A percentile compares a stretch with the other conserved stretches of the same genome.
These are phyloP conservation scores for Podospora pseudopauciseta DNA, from an alignment of 495 filamentous ascomycete species.

Conservation along the genomic window DNA sequence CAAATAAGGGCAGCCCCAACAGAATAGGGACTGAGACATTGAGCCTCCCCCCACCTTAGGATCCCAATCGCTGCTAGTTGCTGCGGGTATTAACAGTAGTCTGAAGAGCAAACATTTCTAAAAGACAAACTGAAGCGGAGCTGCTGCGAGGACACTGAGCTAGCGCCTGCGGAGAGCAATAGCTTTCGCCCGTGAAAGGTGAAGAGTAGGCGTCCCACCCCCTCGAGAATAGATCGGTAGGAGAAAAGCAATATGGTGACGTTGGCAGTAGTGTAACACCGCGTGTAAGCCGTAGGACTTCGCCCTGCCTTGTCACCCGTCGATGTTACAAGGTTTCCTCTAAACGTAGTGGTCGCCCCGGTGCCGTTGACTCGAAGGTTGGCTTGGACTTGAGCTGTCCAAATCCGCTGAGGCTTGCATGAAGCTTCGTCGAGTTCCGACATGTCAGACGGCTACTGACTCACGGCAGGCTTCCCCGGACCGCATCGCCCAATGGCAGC, in stretches of 20 bases:
- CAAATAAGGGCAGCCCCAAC: not conserved
- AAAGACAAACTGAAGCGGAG: not conserved
- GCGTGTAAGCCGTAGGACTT: not conserved
- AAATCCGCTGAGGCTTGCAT: conserved; percentile 1
- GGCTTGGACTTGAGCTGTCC: not conserved
- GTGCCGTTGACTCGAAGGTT: not conserved
- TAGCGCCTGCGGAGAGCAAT: not conserved
- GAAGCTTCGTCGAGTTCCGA: not conserved
- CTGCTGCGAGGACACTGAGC: not conserved
- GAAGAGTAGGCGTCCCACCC: too few species aligned
- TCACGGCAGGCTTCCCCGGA: not conserved
- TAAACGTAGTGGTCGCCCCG: not conserved
- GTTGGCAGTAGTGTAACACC: not conserved
- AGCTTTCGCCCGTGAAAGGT: not conserved
- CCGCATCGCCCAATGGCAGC: not conserved
- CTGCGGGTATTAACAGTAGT: not conserved
- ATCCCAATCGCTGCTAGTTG: not conserved
- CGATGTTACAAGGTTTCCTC: not conserved
- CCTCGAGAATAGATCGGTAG: not conserved
- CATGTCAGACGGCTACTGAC: not conserved
- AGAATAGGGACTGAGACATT: not conserved
- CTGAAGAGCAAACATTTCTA: not conserved
- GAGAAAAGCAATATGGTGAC: not conserved
- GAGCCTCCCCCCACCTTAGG: not conserved
- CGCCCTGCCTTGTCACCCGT: not conserved